A percentile compares a stretch with the other conserved stretches of the same genome.
Evolutionary conservation across 2,329 filamentous ascomycete species (phyloP).

Genomic region (Cladosporium sphaerospermum): DNA sequence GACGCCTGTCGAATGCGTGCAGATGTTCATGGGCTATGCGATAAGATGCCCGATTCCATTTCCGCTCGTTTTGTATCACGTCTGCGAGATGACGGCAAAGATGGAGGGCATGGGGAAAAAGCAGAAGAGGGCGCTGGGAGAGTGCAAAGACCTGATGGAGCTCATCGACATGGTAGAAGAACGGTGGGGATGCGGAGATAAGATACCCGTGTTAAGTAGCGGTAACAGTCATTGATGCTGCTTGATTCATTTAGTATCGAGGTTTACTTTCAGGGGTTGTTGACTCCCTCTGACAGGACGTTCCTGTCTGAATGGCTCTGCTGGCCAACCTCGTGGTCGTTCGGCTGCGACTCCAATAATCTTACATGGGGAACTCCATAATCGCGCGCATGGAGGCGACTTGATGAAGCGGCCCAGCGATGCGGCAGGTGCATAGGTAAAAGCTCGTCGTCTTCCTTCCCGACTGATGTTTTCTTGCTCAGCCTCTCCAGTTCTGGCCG

Average conservation of each 20-base stretch:
- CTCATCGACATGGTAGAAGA: conserved; percentile 29
- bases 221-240: not conserved
- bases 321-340: too few relatives aligned
- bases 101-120: conserved; percentile 50
- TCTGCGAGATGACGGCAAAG: conserved; percentile 58
- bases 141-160: conserved; percentile 29
- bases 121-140: conserved; percentile 24
- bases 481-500: conserved; percentile 2
- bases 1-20: conserved; percentile 58
- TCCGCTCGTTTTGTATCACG: conserved; percentile 59
- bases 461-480: not conserved
- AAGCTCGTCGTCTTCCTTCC: too few relatives aligned
- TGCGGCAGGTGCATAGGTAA: too few relatives aligned
- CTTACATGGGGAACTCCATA: too few relatives aligned
- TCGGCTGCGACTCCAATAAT: too few relatives aligned
- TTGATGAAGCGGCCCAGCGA: too few relatives aligned
- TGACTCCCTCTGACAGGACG: too few relatives aligned
- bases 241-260: too few relatives aligned
- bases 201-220: not conserved
- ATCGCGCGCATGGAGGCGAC: too few relatives aligned
- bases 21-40: conserved; percentile 55
- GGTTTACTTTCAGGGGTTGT: too few relatives aligned
- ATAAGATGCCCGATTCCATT: conserved; percentile 54
- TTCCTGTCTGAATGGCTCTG: too few relatives aligned
- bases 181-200: conserved; percentile 18